Evolutionary conservation across 306 rosid genomes (phyloP).

Genomic region (Vicia faba): DNA sequence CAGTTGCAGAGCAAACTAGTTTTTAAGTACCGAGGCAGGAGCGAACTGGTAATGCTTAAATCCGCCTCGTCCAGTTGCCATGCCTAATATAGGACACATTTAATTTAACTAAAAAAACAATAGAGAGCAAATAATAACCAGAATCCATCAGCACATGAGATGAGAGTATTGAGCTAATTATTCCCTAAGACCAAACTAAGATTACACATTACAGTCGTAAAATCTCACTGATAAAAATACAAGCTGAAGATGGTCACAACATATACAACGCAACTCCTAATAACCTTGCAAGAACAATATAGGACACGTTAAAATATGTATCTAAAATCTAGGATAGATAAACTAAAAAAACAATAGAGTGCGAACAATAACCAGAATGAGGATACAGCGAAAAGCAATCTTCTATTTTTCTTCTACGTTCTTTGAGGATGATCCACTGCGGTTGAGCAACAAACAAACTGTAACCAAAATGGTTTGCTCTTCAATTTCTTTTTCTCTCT

Average conservation of each 20-base stretch:
- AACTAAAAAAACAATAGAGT: constrained; percentile 24
- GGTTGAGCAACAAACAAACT: constrained; percentile 78
- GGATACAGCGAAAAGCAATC: background rate
- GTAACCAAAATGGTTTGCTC: constrained; percentile 84
- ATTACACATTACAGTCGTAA: background rate
- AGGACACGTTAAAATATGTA: constrained; percentile 38
- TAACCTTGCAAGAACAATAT: constrained; percentile 18
- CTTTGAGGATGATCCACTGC: constrained; percentile 49
- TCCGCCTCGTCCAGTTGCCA: too few relatives aligned
- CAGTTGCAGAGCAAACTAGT: too few relatives aligned
- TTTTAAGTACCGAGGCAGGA: too few relatives aligned
- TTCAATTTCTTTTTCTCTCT: constrained; percentile 73
- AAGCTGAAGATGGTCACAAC: constrained; percentile 34
- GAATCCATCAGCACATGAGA: too few relatives aligned
- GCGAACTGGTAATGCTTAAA: too few relatives aligned
- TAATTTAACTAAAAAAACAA: too few relatives aligned
- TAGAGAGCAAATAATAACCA: too few relatives aligned
- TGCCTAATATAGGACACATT: too few relatives aligned
- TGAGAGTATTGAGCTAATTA: too few relatives aligned
- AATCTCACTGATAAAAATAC: constrained; percentile 23
- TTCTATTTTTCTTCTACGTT: constrained; percentile 34
- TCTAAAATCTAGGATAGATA: constrained; percentile 34
- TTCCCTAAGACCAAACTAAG: background rate
- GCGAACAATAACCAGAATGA: constrained; percentile 33
- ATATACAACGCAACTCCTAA: constrained; percentile 44